Conservation (phyloP, 768 basidiomycete genomes). For the Termitomyces sp. region DNA sequence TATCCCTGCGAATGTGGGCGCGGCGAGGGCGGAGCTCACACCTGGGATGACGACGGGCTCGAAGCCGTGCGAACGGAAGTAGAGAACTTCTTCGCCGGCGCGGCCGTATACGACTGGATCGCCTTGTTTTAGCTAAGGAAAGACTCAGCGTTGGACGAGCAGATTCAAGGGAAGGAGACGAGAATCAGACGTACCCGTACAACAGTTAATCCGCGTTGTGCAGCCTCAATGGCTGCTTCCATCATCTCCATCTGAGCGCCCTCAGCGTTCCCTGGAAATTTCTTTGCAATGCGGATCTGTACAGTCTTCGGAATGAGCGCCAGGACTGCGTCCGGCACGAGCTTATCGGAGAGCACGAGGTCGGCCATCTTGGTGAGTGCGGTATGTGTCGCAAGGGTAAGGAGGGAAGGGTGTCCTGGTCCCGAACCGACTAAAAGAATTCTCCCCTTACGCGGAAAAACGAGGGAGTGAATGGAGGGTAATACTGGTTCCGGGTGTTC, state of each 20-base stretch:
- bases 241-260: slow-evolving; percentile 94
- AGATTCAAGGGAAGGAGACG: slow-evolving; percentile 2
- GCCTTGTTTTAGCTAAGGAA: slow-evolving; percentile 86
- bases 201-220: slow-evolving; percentile 73
- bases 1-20: slow-evolving; percentile 84
- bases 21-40: slow-evolving; percentile 85
- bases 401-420: slow-evolving; percentile 89
- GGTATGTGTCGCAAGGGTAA: slow-evolving; percentile 82
- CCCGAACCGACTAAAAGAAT: slow-evolving; percentile 93
- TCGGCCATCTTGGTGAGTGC: slow-evolving; percentile 78
- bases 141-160: neutral
- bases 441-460: slow-evolving; percentile 44
- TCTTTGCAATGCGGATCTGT: slow-evolving; percentile 85
- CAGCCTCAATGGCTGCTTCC: slow-evolving; percentile 84
- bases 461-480: slow-evolving; percentile 29
- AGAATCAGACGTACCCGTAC: slow-evolving; percentile 59
- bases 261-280: slow-evolving; percentile 97
- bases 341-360: slow-evolving; percentile 92
- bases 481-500: slow-evolving; percentile 6
- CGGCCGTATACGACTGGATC: slow-evolving; percentile 95
- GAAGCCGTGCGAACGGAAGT: slow-evolving; percentile 83
- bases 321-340: slow-evolving; percentile 87
- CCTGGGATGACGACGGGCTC: slow-evolving; percentile 87
- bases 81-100: slow-evolving; percentile 90
- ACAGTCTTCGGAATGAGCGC: slow-evolving; percentile 71